A percentile compares a stretch with the other conserved stretches of the same genome.
Conservation (phyloP, 2,329 filamentous ascomycete genomes). For the Hypoxylon sp. region DNA sequence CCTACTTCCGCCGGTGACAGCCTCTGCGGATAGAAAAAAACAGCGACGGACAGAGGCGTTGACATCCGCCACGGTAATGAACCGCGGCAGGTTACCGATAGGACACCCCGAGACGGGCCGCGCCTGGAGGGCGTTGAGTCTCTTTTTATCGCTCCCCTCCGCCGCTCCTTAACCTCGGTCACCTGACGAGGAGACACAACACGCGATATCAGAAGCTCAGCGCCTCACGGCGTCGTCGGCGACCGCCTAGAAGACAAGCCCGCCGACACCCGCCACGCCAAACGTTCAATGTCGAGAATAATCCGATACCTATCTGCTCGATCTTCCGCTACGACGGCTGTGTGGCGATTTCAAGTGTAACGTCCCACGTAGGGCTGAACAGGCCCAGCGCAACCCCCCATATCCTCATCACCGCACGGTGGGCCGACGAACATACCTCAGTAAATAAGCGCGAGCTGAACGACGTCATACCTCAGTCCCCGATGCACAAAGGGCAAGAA, state of each 20-base stretch:
- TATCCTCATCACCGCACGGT: constrained; percentile 8
- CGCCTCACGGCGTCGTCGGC: constrained; percentile 5
- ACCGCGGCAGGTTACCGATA: constrained; percentile 12
- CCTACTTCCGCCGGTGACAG: constrained; percentile 12
- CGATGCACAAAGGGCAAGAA: not conserved
- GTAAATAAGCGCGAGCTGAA: not conserved
- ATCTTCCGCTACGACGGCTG: constrained; percentile 2
- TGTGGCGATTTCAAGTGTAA: constrained; percentile 26
- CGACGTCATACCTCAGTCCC: too few relatives aligned
- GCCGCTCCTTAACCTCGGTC: constrained; percentile 15
- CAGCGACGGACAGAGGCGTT: constrained; percentile 5
- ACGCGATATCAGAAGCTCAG: constrained; percentile 26
- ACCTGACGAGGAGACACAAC: constrained; percentile 19
- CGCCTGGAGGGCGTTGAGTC: not conserved
- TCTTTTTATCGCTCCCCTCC: constrained; percentile 12
- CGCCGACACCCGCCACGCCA: constrained; percentile 3
- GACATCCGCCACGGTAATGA: constrained; percentile 17
- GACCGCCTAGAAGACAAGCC: constrained; percentile 8
- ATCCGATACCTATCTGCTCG: constrained; percentile 9
- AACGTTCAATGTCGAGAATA: not conserved
- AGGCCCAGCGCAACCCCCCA: too few relatives aligned
- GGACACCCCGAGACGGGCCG: constrained; percentile 22
- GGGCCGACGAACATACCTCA: constrained; percentile 16
- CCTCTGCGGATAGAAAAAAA: constrained; percentile 2
- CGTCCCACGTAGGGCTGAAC: constrained; percentile 40